Evolutionary conservation across 257 asterid species (phyloP).

Genomic region (Craterostigma plantagineum): DNA sequence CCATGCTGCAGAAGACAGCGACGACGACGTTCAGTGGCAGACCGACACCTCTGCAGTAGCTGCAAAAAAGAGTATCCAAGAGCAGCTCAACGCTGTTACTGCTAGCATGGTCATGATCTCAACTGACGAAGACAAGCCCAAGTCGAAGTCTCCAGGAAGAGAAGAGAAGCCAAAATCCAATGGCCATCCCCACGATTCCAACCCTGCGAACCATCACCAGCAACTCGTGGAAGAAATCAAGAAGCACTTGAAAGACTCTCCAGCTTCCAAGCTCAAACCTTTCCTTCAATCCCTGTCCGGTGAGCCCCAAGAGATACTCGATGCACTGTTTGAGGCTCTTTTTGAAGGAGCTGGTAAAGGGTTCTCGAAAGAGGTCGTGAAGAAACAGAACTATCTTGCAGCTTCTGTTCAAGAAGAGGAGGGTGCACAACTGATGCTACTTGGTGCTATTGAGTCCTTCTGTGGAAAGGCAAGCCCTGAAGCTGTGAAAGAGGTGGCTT

Average conservation of each 20-base stretch:
- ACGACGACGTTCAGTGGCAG: slow-evolving; percentile 69
- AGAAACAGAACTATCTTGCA: slow-evolving; percentile 28
- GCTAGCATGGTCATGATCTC: slow-evolving; percentile 70
- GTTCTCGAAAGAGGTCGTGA: slow-evolving; percentile 33
- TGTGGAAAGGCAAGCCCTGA: slow-evolving; percentile 37
- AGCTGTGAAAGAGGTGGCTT: slow-evolving; percentile 45
- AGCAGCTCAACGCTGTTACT: slow-evolving; percentile 56
- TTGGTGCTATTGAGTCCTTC: slow-evolving; percentile 30
- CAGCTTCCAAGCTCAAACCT: slow-evolving; percentile 24
- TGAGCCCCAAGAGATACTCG: slow-evolving; percentile 18
- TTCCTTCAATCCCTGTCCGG: slow-evolving; percentile 30
- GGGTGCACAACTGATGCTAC: slow-evolving; percentile 24
- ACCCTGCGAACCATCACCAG: too few species aligned
- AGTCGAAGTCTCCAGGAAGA: slow-evolving; percentile 23
- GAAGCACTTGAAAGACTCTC: slow-evolving; percentile 21
- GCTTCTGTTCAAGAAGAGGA: slow-evolving; percentile 32
- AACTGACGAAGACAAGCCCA: slow-evolving; percentile 35
- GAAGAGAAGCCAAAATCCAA: slow-evolving; percentile 14
- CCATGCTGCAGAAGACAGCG: slow-evolving; percentile 18
- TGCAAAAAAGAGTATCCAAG: slow-evolving; percentile 51
- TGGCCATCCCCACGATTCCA: slow-evolving; percentile 12
- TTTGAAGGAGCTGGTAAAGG: slow-evolving; percentile 51
- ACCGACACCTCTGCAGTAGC: slow-evolving; percentile 60
- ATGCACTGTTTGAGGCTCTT: slow-evolving; percentile 31
- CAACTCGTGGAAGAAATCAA: slow-evolving; percentile 20